Base-by-base conservation (phyloP, 1,284 basidiomycete species). In the Moesziomyces antarcticus region DNA sequence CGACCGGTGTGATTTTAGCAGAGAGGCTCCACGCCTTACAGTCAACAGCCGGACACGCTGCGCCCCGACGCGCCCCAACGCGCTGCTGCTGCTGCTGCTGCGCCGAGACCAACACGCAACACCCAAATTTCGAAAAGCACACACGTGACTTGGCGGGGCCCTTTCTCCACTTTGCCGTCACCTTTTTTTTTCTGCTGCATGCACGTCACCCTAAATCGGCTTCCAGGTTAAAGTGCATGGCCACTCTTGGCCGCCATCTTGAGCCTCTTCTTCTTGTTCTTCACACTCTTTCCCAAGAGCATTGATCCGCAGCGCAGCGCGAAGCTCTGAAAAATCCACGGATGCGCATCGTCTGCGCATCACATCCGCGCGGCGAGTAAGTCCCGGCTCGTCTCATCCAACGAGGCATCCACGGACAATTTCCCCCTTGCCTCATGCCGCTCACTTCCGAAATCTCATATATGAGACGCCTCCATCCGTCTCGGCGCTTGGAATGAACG, bases 71-170 rank as follows among this genome's bases (percentile, higher is more conserved):
- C 30, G 30, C 30, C 30, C 30, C 35, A 57, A 66, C 63, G 63
- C 63, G 56, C 63, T 45, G 42, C 40, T 16, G 47, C 27, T 30
- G 27, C 27, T 30, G 30, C 30, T 33, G 30, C 30, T 33, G 30
- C 30, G 30, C 13, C 10, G 50, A 63, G 55, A 56, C 55, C 61
- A 59, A 58, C 56, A 59, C 56, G 50, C 59, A 37, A 54, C 58
- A 61, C 51, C 46, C 21, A 41, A 25, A 4, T 33, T 20, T 22
- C 43, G 21, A 21, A 51, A 68, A 58, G 56, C 60, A 69, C 56
- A 63, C 56, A 69, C 66, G 66, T 69, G 66, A 69, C 66, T 30
- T 60, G 7, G 22, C 25, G 10, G 10, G 9, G 14, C 20, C 18
- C 43, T 50, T 50, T 46, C 41, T 56, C 57, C 46, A 48, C 35